Conservation (phyloP, 164 flowering plant species). For the Hamamelis virginiana region DNA sequence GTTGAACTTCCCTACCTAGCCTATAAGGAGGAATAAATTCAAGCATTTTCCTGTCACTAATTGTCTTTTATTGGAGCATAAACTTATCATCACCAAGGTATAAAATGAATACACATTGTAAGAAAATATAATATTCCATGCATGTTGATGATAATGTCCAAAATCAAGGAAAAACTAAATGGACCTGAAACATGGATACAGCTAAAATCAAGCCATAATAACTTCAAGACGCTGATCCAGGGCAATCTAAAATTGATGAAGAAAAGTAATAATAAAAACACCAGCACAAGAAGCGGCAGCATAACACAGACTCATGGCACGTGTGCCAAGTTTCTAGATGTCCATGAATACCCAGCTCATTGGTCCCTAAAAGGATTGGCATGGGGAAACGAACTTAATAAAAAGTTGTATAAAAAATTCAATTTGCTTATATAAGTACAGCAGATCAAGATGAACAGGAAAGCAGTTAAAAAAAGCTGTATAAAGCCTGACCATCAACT, state of each 20-base stretch:
- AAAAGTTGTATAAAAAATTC: too few relatives aligned
- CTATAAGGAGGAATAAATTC: background rate
- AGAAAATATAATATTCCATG: too few relatives aligned
- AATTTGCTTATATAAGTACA: too few relatives aligned
- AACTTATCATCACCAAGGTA: background rate
- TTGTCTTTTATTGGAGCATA: background rate
- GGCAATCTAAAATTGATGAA: background rate
- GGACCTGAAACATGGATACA: background rate
- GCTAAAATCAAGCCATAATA: background rate
- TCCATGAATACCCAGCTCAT: too few relatives aligned
- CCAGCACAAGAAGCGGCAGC: background rate
- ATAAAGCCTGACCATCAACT: too few relatives aligned
- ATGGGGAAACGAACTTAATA: too few relatives aligned
- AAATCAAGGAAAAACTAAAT: too few relatives aligned
- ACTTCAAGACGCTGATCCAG: background rate
- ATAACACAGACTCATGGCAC: background rate
- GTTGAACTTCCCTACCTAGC: background rate
- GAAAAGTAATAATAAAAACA: background rate
- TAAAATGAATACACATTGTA: background rate
- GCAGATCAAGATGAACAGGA: too few relatives aligned
- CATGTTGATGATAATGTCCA: too few relatives aligned
- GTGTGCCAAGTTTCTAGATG: too few relatives aligned
- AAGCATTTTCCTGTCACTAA: background rate
- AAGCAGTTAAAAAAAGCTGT: too few relatives aligned
- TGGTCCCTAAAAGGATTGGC: too few relatives aligned